These are phyloP conservation scores for Xylariales sp. DNA, from an alignment of 2,329 filamentous ascomycete genomes.

Conservation along the genomic window DNA sequence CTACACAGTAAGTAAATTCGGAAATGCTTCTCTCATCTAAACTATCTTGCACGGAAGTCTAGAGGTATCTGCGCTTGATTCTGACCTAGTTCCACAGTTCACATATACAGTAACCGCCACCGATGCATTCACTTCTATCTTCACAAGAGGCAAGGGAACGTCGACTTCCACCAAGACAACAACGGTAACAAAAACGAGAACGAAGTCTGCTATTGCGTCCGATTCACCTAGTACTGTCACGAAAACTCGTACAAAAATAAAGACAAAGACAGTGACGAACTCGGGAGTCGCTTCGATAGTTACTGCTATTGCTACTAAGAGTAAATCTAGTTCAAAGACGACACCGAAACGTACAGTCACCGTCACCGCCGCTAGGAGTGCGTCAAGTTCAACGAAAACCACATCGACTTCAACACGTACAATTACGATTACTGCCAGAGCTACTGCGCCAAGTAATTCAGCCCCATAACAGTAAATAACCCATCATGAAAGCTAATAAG, in stretches of 20 bases:
- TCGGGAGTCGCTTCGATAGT: conserved; percentile 4
- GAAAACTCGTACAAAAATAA: conserved; percentile 9
- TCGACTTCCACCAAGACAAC: neutral
- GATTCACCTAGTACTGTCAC: conserved; percentile 13
- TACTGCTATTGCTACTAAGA: conserved; percentile 6
- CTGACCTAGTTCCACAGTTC: conserved; percentile 8
- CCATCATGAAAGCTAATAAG: conserved; percentile 20
- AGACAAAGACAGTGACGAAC: conserved; percentile 15
- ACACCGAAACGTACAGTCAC: conserved; percentile 13
- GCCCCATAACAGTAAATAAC: neutral
- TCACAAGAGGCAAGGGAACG: neutral
- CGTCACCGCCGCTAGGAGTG: neutral
- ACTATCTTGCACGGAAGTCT: neutral
- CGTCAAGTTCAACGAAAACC: neutral
- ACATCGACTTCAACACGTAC: conserved; percentile 17
- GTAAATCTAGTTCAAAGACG: neutral
- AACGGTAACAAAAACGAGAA: neutral
- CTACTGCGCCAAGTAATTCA: conserved; percentile 15
- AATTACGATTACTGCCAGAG: conserved; percentile 9
- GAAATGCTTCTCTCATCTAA: neutral
- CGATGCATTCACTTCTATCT: conserved; percentile 4
- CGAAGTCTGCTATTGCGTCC: neutral
- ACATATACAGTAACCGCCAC: conserved; percentile 20
- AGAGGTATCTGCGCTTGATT: neutral
- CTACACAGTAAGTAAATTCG: conserved; percentile 5